Base-by-base conservation (phyloP, 2,329 filamentous ascomycete species). In the Diaporthe batatas region DNA sequence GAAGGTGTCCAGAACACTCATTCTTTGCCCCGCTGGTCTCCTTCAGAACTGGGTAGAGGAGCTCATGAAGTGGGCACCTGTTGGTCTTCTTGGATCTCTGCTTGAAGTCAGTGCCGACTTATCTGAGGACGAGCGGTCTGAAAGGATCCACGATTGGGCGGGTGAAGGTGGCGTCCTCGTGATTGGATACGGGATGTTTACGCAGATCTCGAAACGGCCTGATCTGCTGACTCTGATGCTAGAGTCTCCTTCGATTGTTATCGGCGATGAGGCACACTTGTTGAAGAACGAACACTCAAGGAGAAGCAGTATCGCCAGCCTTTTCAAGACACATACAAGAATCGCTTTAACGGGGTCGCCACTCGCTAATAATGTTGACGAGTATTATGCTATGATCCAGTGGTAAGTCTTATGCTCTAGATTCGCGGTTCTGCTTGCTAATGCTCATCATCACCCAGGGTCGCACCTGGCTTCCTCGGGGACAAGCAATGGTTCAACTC, bases 341-440 rank as follows among this genome's bases (percentile, higher is more conserved):
- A 93, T 98, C 75, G 95, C 94, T 7, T 85, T 98, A 74, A 97
- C 95, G 0, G 95, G 95, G 0, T 96, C 95, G 0, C 95, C 95
- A 0, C 84, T 98, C 68, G 91, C 93, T 6, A 98, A 98, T 79
- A 93, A 94, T 68, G 90, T 98, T 0, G 84, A 88, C 36, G 95
- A 98, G 77, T 97, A 97, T 78, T 94, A 92, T 78, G 84, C 91
- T n/a, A 94, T 97, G 90, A 92, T 98, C 72, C 89, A 95, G 75
- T 98, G 94, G 59, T 64, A 64, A 23, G 59, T 23, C 3, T 34
- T 23, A 3, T 23, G 7, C 3, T 23, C 11, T n/a, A 16, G 23
- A 64, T 14, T 23, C n/a, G 16, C 12, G 18, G 42, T 25, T 25
- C 18, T 11, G 18, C 18, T 18, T 23, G 18, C 18, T 47, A 23